Percentiles rank a stretch among this genome's conserved stretches.
Conservation (phyloP, 169 alveolate genomes). For the Plasmodium fragile region DNA sequence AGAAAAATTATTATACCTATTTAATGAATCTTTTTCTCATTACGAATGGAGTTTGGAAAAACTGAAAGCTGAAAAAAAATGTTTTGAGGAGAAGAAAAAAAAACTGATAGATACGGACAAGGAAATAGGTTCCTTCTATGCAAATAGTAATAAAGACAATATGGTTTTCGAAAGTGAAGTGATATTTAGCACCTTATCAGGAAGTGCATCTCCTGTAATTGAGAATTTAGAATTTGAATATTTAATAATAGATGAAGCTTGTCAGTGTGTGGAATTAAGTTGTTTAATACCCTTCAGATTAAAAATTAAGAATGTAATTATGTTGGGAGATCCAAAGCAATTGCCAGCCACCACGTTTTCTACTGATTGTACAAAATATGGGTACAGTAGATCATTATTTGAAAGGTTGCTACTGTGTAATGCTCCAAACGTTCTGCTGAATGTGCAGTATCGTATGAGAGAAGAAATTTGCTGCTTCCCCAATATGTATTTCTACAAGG, state of each 20-base stretch:
- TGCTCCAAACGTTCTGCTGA: slow-evolving; percentile 88
- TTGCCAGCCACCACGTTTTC: slow-evolving; percentile 98
- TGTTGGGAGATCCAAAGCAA: slow-evolving; percentile 99
- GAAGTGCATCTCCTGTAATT: slow-evolving; percentile 93
- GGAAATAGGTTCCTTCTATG: slow-evolving; percentile 59
- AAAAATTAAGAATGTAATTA: slow-evolving; percentile 91
- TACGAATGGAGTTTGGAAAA: slow-evolving; percentile 72
- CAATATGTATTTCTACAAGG: slow-evolving; percentile 91
- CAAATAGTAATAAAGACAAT: slow-evolving; percentile 78
- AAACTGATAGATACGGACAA: slow-evolving; percentile 53
- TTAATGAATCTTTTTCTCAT: slow-evolving; percentile 68
- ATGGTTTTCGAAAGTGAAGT: slow-evolving; percentile 89
- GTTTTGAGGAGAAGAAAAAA: slow-evolving; percentile 30
- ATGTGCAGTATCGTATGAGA: slow-evolving; percentile 98
- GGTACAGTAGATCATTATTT: slow-evolving; percentile 92
- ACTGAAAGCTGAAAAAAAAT: slow-evolving; percentile 39
- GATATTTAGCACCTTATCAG: slow-evolving; percentile 93
- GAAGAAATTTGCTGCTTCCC: slow-evolving; percentile 96
- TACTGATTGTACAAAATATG: slow-evolving; percentile 83
- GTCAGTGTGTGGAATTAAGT: slow-evolving; percentile 93
- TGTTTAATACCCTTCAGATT: slow-evolving; percentile 82
- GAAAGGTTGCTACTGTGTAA: slow-evolving; percentile 92
- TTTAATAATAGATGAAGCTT: slow-evolving; percentile 98
- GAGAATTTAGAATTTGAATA: slow-evolving; percentile 91
- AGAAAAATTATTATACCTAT: slow-evolving; percentile 63